Base-by-base conservation (phyloP, 352 stramenopile species). In the Phytophthora sansomeana region DNA sequence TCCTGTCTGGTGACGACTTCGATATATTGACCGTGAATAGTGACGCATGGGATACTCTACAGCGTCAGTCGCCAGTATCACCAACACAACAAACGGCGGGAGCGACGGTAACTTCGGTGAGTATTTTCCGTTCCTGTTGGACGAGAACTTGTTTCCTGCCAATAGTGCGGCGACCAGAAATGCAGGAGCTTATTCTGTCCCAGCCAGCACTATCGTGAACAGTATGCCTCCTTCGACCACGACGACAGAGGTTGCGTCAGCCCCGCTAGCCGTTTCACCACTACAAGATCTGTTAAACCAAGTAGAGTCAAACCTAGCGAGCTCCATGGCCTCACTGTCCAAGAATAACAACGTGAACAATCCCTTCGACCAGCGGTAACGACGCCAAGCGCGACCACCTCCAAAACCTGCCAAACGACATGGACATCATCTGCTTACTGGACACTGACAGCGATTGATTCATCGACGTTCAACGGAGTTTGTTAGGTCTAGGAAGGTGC, bases 381-480 rank as follows among this genome's bases (percentile, higher is more conserved):
- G 58, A 43, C 65, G 53, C 32, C 53, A 67, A 47, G 58, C 43
- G 19, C 51, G 54, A 41, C 54, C 58, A 10, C 48, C 67, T 49
- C 57, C 65, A 16, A 74, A 64, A 50, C 48, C 62, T 69, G 57
- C 65, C 69, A 17, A 77, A 71, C 29, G 55, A 75, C 14, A 74
- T 86, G 59, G 83, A 92, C 53, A 86, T 93, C 30, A 93, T 93
- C 58, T 89, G 74, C 59, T 75, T 93, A 51, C 33, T 93, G 69
- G 85, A 93, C 69, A 93, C 81, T 48, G 85, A 93, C 62, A 93
- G 85, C 62, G 85, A 90, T 50, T 86, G 69, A 87, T 38, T 4
- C 13, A 58, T 32, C 26, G n/a, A 51, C 21, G 11, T 47, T 43
- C 39, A 26, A 42, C 33, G 39, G 35, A 47, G 57, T 28, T 63